These are phyloP conservation scores for Colletotrichum cereale DNA, from an alignment of 2,329 filamentous ascomycete genomes.

Conservation along the genomic window DNA sequence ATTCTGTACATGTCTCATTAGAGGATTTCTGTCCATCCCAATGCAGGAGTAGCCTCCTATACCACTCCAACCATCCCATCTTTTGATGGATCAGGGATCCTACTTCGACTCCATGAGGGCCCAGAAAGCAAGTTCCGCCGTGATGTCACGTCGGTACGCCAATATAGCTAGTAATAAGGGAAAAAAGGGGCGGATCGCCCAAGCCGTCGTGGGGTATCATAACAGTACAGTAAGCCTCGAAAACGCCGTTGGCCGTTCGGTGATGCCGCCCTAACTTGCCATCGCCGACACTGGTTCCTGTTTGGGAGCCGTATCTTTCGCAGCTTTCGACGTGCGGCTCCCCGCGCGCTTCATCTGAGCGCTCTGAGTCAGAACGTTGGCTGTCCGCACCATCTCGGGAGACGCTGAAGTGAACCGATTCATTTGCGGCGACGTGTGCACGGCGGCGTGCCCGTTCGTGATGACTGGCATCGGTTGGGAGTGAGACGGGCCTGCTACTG, in stretches of 20 bases:
- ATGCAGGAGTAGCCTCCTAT: constrained; percentile 23
- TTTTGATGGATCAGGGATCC: background rate
- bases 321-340: constrained; percentile 39
- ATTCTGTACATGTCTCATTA: constrained; percentile 36
- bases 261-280: constrained; percentile 40
- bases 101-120: constrained; percentile 6
- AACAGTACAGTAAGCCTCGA: constrained; percentile 41
- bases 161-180: background rate
- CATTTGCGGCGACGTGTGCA: constrained; percentile 23
- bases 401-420: constrained; percentile 37
- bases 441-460: constrained; percentile 29
- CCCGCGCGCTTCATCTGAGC: constrained; percentile 40
- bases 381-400: constrained; percentile 38
- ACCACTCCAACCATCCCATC: constrained; percentile 20
- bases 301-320: constrained; percentile 38
- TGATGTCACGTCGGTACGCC: background rate
- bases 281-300: constrained; percentile 37
- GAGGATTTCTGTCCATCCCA: constrained; percentile 22
- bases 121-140: constrained; percentile 7
- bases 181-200: constrained; percentile 23
- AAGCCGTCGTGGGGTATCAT: constrained; percentile 41
- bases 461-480: constrained; percentile 12
- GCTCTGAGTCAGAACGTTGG: constrained; percentile 38
- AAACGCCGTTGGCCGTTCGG: constrained; percentile 36
- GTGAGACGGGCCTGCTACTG: constrained; percentile 26